Evolutionary conservation across 2,329 filamentous ascomycete species (phyloP).

Genomic region (Colletotrichum australisinense): DNA sequence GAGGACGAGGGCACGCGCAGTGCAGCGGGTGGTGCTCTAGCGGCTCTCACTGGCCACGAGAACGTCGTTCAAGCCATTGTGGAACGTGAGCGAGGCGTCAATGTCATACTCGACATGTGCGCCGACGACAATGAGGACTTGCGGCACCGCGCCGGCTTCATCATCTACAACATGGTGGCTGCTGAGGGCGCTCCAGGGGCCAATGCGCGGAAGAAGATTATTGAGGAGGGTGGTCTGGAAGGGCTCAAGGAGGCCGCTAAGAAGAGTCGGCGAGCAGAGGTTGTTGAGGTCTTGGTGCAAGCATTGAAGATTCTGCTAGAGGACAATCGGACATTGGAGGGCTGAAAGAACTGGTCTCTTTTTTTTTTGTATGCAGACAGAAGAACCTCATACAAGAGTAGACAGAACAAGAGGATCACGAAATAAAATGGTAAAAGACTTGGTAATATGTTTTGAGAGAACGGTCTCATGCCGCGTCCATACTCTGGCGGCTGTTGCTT

Average conservation of each 20-base stretch:
- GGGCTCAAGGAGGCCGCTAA: slow-evolving; percentile 77
- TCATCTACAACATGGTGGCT: slow-evolving; percentile 77
- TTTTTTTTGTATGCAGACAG: slow-evolving; percentile 13
- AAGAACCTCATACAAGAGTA: slow-evolving; percentile 11
- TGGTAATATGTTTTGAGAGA: neutral
- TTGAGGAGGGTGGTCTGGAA: slow-evolving; percentile 72
- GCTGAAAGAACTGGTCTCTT: neutral
- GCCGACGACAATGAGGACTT: slow-evolving; percentile 77
- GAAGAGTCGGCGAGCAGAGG: slow-evolving; percentile 74
- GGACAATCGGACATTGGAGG: slow-evolving; percentile 37
- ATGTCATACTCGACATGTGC: slow-evolving; percentile 85
- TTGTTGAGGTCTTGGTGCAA: slow-evolving; percentile 78
- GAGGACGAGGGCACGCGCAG: slow-evolving; percentile 83
- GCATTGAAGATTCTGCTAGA: slow-evolving; percentile 76
- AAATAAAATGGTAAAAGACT: slow-evolving; percentile 6
- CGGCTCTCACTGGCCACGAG: slow-evolving; percentile 84
- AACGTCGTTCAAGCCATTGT: slow-evolving; percentile 78
- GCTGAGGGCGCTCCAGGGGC: slow-evolving; percentile 74
- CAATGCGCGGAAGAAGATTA: slow-evolving; percentile 69
- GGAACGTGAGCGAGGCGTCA: slow-evolving; percentile 76
- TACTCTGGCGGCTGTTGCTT: neutral
- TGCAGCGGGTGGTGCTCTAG: slow-evolving; percentile 89
- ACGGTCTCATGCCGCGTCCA: neutral
- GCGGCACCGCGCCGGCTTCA: slow-evolving; percentile 79
- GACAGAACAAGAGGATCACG: slow-evolving; percentile 15